A percentile compares a stretch with the other conserved stretches of the same genome.
Conservation (phyloP, 441 rosid species). For the Pelargonium australe region DNA sequence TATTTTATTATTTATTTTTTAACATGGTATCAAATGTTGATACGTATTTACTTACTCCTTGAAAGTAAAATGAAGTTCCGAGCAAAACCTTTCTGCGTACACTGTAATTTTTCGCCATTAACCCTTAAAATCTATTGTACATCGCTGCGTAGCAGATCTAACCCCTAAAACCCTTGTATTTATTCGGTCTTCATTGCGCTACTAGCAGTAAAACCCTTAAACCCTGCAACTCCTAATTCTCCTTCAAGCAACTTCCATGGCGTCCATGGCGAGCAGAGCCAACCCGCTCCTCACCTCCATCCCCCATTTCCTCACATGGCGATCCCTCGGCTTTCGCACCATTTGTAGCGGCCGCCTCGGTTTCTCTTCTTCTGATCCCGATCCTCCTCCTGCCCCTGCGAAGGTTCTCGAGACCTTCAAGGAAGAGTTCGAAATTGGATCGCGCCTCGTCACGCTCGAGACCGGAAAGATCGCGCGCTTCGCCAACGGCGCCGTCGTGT, state of each 20-base stretch:
- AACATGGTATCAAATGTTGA: no score
- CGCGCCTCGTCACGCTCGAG: constrained; percentile 61
- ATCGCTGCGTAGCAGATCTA: not conserved
- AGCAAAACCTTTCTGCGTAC: no score
- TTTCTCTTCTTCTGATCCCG: constrained; percentile 48
- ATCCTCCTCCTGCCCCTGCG: constrained; percentile 36
- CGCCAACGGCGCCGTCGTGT: constrained; percentile 81
- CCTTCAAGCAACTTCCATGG: constrained; percentile 27
- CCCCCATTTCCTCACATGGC: constrained; percentile 56
- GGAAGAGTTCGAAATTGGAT: constrained; percentile 88
- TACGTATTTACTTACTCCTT: no score
- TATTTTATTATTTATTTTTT: no score
- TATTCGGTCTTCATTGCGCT: no score
- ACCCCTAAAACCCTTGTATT: constrained; percentile 13
- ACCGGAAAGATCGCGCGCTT: constrained; percentile 90
- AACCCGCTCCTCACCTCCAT: constrained; percentile 34
- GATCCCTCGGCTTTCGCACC: constrained; percentile 47
- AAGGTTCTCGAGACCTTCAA: constrained; percentile 69
- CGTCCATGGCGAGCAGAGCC: constrained; percentile 43
- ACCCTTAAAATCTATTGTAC: no score
- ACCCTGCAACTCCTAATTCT: constrained; percentile 25
- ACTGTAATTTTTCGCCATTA: no score
- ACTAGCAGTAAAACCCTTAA: constrained; percentile 18
- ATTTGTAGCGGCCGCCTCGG: constrained; percentile 55
- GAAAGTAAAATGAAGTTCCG: no score